Percentiles rank a stretch among this genome's conserved stretches.
These are phyloP conservation scores for Boletus patriciae DNA, from an alignment of 768 basidiomycete species.

Conservation along the genomic window DNA sequence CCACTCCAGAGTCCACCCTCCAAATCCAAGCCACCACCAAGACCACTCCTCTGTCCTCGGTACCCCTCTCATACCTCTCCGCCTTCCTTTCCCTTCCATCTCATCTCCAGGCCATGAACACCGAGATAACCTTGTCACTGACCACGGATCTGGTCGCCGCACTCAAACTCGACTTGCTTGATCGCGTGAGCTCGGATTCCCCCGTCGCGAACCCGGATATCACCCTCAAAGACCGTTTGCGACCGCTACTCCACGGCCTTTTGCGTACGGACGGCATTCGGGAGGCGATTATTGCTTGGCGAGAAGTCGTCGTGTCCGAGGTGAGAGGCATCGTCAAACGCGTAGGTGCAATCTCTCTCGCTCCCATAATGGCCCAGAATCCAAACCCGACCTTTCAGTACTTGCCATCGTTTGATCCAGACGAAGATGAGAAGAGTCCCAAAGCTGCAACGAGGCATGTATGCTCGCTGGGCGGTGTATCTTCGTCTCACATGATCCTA, in stretches of 20 bases:
- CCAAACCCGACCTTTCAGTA: slow-evolving; percentile 39
- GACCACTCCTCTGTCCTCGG: slow-evolving; percentile 33
- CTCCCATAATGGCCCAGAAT: not conserved
- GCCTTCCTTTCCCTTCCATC: slow-evolving; percentile 76
- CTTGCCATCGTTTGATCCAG: slow-evolving; percentile 57
- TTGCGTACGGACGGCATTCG: slow-evolving; percentile 68
- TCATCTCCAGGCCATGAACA: slow-evolving; percentile 67
- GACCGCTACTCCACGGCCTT: slow-evolving; percentile 77
- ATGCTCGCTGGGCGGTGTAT: not conserved
- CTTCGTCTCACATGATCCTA: slow-evolving; percentile 6
- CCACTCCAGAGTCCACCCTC: slow-evolving; percentile 38
- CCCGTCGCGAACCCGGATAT: slow-evolving; percentile 34
- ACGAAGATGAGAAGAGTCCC: slow-evolving; percentile 47
- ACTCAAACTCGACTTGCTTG: slow-evolving; percentile 63
- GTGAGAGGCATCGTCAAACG: slow-evolving; percentile 56
- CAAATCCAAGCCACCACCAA: slow-evolving; percentile 17
- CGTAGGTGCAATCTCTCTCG: slow-evolving; percentile 43
- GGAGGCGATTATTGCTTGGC: slow-evolving; percentile 67
- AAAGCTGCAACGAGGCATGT: slow-evolving; percentile 30
- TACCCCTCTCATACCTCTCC: slow-evolving; percentile 65
- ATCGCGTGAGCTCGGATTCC: slow-evolving; percentile 42
- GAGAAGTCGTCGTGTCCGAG: slow-evolving; percentile 63
- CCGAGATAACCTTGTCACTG: slow-evolving; percentile 74
- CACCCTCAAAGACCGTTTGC: slow-evolving; percentile 60
- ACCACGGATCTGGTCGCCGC: slow-evolving; percentile 76